Percentiles rank a stretch among this genome's conserved stretches.
phyloP scores from a whole-genome alignment of 2,329 filamentous ascomycete genomes.

The Exophiala mesophila region DNA sequence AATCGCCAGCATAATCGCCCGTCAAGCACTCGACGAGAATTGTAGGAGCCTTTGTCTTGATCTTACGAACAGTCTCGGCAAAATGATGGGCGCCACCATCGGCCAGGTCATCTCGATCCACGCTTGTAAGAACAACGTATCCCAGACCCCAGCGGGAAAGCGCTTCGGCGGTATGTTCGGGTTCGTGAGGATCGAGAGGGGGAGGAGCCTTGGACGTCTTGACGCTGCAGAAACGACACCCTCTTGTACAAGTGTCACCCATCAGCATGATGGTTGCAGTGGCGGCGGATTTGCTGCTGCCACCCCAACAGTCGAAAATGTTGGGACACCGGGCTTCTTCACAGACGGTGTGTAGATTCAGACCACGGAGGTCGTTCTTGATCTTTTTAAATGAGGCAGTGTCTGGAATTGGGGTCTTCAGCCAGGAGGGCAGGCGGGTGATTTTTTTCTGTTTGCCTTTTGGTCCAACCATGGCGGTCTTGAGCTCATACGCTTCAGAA shows the following conservation, averaged over 20 bases:
- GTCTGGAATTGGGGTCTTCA: conserved; percentile 90
- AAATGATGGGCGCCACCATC: conserved; percentile 89
- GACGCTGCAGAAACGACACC: conserved; percentile 94
- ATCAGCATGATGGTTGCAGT: conserved; percentile 99
- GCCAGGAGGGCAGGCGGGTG: conserved; percentile 80
- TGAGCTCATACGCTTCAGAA: conserved; percentile 54
- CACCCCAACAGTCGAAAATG: conserved; percentile 97
- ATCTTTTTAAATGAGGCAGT: conserved; percentile 89
- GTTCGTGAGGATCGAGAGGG: conserved; percentile 89
- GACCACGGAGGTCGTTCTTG: conserved; percentile 83
- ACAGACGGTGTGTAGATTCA: conserved; percentile 91
- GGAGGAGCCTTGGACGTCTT: conserved; percentile 75
- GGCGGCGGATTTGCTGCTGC: conserved; percentile 77
- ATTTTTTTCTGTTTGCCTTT: conserved; percentile 60
- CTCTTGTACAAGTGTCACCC: conserved; percentile 95
- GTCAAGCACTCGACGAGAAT: conserved; percentile 49
- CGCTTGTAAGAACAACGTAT: conserved; percentile 89
- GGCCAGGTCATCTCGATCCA: conserved; percentile 85
- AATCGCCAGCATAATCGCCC: conserved; percentile 78
- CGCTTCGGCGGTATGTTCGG: conserved; percentile 93
- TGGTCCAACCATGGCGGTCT: conserved; percentile 58
- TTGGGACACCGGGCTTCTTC: conserved; percentile 97
- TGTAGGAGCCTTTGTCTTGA: conserved; percentile 66
- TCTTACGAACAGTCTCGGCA: conserved; percentile 87
- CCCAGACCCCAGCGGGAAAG: conserved; percentile 88